A percentile compares a stretch with the other conserved stretches of the same genome.
Conservation (phyloP, 495 filamentous ascomycete species). For the Lasiosphaeriaceae sp. region DNA sequence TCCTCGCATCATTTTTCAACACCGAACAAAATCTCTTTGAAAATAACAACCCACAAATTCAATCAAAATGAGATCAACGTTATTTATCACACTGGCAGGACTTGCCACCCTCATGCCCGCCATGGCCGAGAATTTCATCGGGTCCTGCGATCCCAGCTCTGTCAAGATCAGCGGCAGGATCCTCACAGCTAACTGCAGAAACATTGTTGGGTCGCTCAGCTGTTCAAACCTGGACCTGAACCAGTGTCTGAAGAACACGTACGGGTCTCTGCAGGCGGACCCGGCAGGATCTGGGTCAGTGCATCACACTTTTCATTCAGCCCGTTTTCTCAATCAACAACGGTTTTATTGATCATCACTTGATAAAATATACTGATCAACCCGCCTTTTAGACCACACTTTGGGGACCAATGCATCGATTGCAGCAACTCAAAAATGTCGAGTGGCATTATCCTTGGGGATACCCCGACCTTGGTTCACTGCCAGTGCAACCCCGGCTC, state of each 20-base stretch:
- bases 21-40: neutral
- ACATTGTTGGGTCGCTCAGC: constrained; percentile 14
- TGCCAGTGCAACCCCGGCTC: constrained; percentile 25
- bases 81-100: neutral
- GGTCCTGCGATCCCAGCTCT: constrained; percentile 15
- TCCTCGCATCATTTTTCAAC: neutral
- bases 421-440: constrained; percentile 16
- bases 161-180: constrained; percentile 20
- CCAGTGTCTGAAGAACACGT: constrained; percentile 24
- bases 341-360: neutral
- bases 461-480: constrained; percentile 12
- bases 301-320: neutral
- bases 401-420: constrained; percentile 22
- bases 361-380: no score
- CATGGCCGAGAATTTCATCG: constrained; percentile 15
- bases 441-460: constrained; percentile 6
- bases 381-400: constrained; percentile 14
- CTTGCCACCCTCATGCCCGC: neutral
- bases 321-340: no score
- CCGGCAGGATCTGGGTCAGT: constrained; percentile 15
- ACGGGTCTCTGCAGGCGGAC: constrained; percentile 18
- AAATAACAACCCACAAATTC: neutral
- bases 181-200: constrained; percentile 20
- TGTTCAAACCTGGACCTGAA: constrained; percentile 24
- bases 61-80: neutral